These are phyloP conservation scores for Prunella vulgaris DNA, from an alignment of 257 asterid species.

Conservation along the genomic window DNA sequence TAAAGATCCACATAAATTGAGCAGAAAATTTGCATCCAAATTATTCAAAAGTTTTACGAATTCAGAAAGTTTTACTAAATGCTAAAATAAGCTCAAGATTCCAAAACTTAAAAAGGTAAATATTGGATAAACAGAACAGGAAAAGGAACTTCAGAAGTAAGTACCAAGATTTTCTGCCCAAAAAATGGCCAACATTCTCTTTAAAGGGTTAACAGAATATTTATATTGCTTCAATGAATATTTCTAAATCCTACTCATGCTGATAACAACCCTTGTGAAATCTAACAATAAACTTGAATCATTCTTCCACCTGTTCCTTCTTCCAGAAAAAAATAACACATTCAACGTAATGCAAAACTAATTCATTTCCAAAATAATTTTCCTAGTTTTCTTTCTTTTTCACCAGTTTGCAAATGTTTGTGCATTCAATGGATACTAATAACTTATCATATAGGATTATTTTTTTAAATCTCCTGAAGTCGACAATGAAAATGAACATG, in stretches of 20 bases:
- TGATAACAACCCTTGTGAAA: not conserved
- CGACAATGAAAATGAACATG: not conserved
- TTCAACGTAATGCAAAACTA: not conserved
- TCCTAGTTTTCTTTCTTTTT: not conserved
- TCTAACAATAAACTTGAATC: not conserved
- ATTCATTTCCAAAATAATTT: not conserved
- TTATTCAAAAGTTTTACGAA: not conserved
- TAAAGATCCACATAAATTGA: not conserved
- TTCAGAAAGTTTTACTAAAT: not conserved
- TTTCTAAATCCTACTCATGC: not conserved
- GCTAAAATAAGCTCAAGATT: not conserved
- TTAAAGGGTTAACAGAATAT: not conserved
- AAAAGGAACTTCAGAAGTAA: not conserved
- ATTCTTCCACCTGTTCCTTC: not conserved
- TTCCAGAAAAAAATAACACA: not conserved
- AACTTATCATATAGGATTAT: not conserved
- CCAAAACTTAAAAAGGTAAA: not conserved
- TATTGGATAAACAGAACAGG: not conserved
- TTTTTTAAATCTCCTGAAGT: not conserved
- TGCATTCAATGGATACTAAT: not conserved
- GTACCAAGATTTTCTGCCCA: not conserved
- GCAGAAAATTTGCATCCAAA: not conserved
- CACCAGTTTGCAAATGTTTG: not conserved
- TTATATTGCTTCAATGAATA: not conserved
- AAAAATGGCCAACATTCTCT: not conserved